phyloP scores from a whole-genome alignment of 805 yeast genomes.

The Lachancea sp. region DNA sequence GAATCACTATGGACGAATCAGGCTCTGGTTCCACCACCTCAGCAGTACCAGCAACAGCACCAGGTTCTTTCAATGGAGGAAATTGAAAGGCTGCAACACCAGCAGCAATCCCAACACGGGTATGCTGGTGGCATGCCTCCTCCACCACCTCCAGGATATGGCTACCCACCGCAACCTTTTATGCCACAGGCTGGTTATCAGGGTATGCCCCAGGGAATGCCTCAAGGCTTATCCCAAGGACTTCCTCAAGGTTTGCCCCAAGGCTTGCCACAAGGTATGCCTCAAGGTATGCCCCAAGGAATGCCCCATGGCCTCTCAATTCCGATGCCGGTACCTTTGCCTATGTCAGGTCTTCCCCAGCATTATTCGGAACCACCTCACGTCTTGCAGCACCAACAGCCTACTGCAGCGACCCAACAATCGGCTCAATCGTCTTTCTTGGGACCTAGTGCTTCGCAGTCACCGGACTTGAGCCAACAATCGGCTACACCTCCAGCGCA shows the following conservation, averaged over 20 bases:
- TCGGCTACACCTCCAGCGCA: not conserved
- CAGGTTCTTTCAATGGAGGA: conserved; percentile 69
- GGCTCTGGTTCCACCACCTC: conserved; percentile 14
- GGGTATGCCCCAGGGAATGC: conserved; percentile 22
- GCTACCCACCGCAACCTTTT: conserved; percentile 25
- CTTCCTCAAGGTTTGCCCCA: conserved; percentile 9
- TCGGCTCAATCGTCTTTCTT: not conserved
- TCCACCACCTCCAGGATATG: conserved; percentile 21
- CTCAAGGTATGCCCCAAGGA: conserved; percentile 14
- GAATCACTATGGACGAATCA: conserved; percentile 59
- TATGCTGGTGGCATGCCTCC: conserved; percentile 19
- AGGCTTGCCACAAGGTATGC: conserved; percentile 15
- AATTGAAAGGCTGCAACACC: conserved; percentile 53
- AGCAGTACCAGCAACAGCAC: conserved; percentile 26
- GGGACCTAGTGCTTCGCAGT: not conserved
- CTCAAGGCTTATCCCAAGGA: conserved; percentile 13
- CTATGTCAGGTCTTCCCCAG: conserved; percentile 3
- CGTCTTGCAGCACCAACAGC: conserved; percentile 15
- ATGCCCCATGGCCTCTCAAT: conserved; percentile 13
- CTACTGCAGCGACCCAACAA: not conserved
- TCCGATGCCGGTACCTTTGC: conserved; percentile 11
- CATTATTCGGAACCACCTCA: conserved; percentile 6
- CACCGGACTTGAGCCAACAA: not conserved
- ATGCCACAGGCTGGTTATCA: conserved; percentile 22
- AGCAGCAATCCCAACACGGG: conserved; percentile 26